A percentile compares a stretch with the other conserved stretches of the same genome.
Conservation (phyloP, 1,139 yeast species). For the Pichia kudriavzevii region DNA sequence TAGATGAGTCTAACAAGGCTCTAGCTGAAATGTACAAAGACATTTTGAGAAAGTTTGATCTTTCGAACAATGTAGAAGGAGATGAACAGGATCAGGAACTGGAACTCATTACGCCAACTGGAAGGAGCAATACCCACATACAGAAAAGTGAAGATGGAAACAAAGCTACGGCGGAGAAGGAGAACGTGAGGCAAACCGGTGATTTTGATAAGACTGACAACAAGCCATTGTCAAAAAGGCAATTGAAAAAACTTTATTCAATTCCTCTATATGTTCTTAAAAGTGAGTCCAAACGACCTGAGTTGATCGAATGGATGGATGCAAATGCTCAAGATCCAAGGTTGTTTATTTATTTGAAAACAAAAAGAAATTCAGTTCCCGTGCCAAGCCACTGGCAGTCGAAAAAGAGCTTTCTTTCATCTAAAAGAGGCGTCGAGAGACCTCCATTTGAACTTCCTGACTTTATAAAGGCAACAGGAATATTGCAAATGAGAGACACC, state of each 20-base stretch:
- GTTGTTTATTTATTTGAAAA: constrained; percentile 56
- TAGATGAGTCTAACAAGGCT: constrained; percentile 21
- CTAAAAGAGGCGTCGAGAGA: constrained; percentile 63
- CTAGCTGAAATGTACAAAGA: constrained; percentile 37
- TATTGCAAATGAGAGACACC: constrained; percentile 74
- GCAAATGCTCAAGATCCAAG: constrained; percentile 78
- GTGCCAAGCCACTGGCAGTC: constrained; percentile 84
- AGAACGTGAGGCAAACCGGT: constrained; percentile 18
- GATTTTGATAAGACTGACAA: constrained; percentile 14
- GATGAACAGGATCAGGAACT: background rate
- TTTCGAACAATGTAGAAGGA: constrained; percentile 2
- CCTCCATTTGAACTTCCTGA: constrained; percentile 72
- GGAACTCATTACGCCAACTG: background rate
- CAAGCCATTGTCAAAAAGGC: constrained; percentile 29
- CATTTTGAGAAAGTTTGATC: constrained; percentile 38
- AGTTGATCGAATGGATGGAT: constrained; percentile 80
- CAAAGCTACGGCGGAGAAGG: constrained; percentile 29
- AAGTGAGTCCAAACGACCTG: constrained; percentile 53
- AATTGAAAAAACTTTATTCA: constrained; percentile 43
- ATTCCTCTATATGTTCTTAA: constrained; percentile 67
- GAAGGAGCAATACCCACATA: too few relatives aligned
- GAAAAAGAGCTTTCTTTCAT: constrained; percentile 71
- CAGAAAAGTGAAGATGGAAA: background rate
- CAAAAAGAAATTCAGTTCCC: constrained; percentile 58
- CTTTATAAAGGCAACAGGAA: constrained; percentile 77